Evolutionary conservation across 176 grass and related monocot genomes (phyloP), one percentile per base, ranked within the genome.

Genomic region (Lolium multiflorum): DNA sequence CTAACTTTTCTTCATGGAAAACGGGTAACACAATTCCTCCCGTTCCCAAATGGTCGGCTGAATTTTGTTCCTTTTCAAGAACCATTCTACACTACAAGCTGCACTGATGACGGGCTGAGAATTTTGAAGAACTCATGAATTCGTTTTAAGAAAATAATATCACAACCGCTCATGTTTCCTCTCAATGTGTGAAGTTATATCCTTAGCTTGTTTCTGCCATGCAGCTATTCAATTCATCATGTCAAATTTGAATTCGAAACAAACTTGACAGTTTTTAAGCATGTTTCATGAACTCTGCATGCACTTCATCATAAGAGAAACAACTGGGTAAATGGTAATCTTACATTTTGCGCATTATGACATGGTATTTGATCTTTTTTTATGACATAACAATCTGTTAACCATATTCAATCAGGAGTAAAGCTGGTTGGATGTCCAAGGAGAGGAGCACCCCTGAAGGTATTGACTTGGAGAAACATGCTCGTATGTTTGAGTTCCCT

Each of bases 381-480:
- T 7, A 71, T 46, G 4, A 47, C n/a, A 74, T 74, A 50, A 15
- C 11, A 74, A 49, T 49, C 5, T 26, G 44, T 22, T 22, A 46
- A 76, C 25, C 25, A 18, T 18, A 47, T 44, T 46, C 9, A 72
- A 5, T 5, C 49, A 76, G 74, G 24, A 76, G 25, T 35, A 25
- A 9, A 76, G 48, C 50, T 54, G 74, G 74, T 18, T 76, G 74
- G 74, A 51, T 51, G 15, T 76, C 74, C 74, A 55, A 76, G 15
- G 74, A 76, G 49, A 55, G 74, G 74, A 76, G 74, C 48, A 76
- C 74, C 11, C 74, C 74, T 35, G 74, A 76, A 76, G 74, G 48
- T 76, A 54, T 54, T 49, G 55, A 55, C 74, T 55, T 52, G 74
- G 15, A 35, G 74, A 15, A 76, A 76, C 74, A 76, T 76, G 48